Base-by-base conservation (phyloP, 306 rosid species). In the Prunus mume region DNA sequence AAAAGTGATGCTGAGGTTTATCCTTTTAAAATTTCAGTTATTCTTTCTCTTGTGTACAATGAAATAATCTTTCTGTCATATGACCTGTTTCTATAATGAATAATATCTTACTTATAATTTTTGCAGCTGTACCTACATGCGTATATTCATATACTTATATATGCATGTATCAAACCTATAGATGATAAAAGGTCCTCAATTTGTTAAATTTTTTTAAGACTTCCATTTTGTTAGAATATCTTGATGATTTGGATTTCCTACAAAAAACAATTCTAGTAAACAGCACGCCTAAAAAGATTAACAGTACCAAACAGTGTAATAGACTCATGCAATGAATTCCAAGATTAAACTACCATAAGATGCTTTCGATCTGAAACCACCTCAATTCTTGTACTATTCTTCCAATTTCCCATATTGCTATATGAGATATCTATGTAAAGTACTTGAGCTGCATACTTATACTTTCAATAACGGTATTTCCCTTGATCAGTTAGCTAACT, bases 1-100 rank as follows among this genome's bases (percentile, higher is more conserved):
- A 89, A 85, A 86, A 86, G 51, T 79, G 92, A 90, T 71, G 64
- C 83, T 47, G 88, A 73, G 93, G 97, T 92, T 77, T 66, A 68
- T 68, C 19, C 49, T 43, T 10, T 20, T 51, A 15, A 56, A 11
- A 12, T 25, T 6, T 19, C 12, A 34, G 15, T 20, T 51, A 18
- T 19, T 71, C 18, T 56, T 56, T 43, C 15, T 9, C 6, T 14
- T 30, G 28, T 57, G 12, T 41, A 25, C 55, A 46, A 34, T 41
- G 28, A 72, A 24, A 43, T 34, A 71, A 13, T 57, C 27, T 24
- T 46, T 57, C 27, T 15, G 45, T 34, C 45, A 9, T 22, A 2
- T 72, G 56, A 22, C 56, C 5, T 41, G 67, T 20, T 71, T 34
- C 30, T 12, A 34, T 30, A 18, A 7, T 51, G 2, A 50, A 11